phyloP scores from a whole-genome alignment of 805 yeast species.

The Lipomyces lipofer region DNA sequence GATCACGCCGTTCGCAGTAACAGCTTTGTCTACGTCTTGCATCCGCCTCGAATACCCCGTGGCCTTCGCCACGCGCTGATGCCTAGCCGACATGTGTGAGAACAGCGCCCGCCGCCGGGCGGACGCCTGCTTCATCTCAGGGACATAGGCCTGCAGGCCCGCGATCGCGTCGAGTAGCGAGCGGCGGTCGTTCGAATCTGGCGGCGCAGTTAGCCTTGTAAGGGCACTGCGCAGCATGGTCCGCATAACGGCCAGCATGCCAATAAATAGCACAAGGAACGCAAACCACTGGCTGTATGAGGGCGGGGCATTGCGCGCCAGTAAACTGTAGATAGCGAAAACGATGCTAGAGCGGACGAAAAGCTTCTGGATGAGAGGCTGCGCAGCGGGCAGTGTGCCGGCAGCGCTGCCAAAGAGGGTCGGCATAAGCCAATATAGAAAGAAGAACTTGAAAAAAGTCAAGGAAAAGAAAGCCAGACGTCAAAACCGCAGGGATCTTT shows the following conservation, averaged over 20 bases:
- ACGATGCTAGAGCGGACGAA: conserved; percentile 11
- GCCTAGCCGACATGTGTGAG: conserved; percentile 50
- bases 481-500: too few relatives aligned
- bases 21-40: conserved; percentile 49
- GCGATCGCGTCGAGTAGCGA: conserved; percentile 31
- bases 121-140: conserved; percentile 17
- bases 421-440: background rate
- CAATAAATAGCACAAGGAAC: conserved; percentile 7
- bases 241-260: conserved; percentile 17
- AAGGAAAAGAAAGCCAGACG: too few relatives aligned
- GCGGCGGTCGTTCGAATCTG: conserved; percentile 22
- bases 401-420: background rate
- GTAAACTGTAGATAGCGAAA: conserved; percentile 8
- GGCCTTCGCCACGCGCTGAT: conserved; percentile 54
- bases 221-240: conserved; percentile 8
- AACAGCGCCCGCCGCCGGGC: conserved; percentile 34
- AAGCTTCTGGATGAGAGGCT: background rate
- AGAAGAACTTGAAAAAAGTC: background rate
- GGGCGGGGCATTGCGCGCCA: conserved; percentile 15
- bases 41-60: conserved; percentile 59
- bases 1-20: conserved; percentile 51
- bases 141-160: conserved; percentile 32
- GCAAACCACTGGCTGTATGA: conserved; percentile 16
- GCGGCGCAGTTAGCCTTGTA: conserved; percentile 6
- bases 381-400: conserved; percentile 3